Evolutionary conservation across 2,329 filamentous ascomycete genomes (phyloP).

Genomic region (Fusarium illudens): DNA sequence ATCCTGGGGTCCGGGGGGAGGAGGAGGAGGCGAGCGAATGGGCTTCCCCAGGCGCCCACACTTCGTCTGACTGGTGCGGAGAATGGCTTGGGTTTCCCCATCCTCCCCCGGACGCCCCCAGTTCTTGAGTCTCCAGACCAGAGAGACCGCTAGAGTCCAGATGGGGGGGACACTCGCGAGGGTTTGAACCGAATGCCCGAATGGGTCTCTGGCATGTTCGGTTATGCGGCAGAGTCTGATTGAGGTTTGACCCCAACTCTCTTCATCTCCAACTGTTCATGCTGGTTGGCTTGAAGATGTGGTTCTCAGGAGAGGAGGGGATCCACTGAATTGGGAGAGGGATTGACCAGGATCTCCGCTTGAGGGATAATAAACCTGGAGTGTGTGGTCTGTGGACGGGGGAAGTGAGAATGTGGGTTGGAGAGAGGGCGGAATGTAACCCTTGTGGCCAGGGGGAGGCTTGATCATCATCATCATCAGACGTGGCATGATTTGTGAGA

Average conservation of each 20-base stretch:
- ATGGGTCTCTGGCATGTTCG: slow-evolving; percentile 1
- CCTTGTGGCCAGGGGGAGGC: neutral
- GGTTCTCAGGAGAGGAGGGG: neutral
- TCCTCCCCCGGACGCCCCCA: neutral
- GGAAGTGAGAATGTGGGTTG: neutral
- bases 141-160: neutral
- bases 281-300: slow-evolving; percentile 5
- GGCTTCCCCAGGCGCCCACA: neutral
- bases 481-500: neutral
- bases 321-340: neutral
- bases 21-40: neutral
- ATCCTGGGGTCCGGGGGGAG: neutral
- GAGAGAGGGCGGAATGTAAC: neutral
- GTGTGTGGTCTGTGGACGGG: neutral
- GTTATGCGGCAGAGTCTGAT: slow-evolving; percentile 8
- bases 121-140: neutral
- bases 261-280: slow-evolving; percentile 13
- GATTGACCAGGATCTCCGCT: slow-evolving; percentile 1
- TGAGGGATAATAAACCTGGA: neutral
- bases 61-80: slow-evolving; percentile 1
- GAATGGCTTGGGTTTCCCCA: slow-evolving; percentile 4
- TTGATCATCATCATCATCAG: slow-evolving; percentile 5
- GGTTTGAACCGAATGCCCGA: slow-evolving; percentile 26
- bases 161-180: neutral
- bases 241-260: neutral